Base-by-base conservation (phyloP, 2,329 filamentous ascomycete species). In the Phaeoacremonium minimum region DNA sequence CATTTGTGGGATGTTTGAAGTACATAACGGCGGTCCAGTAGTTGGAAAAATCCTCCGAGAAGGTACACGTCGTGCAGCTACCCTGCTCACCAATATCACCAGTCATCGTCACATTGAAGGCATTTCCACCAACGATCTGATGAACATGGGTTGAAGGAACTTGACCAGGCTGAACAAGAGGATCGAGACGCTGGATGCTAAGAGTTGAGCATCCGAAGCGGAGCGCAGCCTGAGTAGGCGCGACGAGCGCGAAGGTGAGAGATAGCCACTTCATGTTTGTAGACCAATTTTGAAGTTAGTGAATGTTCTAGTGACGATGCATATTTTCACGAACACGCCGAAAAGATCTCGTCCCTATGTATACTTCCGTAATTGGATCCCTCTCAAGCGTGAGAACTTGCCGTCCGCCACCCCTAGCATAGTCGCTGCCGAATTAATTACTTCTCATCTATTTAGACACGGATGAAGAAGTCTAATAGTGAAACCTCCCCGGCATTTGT, bases 11-110 rank as follows among this genome's bases (percentile, higher is more conserved):
- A 26, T 32, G 36, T 30, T 43, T 41, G 37, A 52, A 52, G 40
- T 47, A 52, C 40, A 52, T 40, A 30, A 42, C 43, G 8, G 55
- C 55, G 4, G 55, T 58, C 55, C 53, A 56, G 50, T 58, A 57
- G 46, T 60, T 57, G 36, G 43, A 50, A 41, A 55, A 53, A 42
- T 60, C 55, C 41, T 58, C 55, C 3, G 49, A 46, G 45, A 56
- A 57, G 18, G 44, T 53, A 44, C 57, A 60, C 5, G 54, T 56
- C 18, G 56, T 60, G 51, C 56, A 60, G 19, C 50, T 57, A 7
- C 51, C 55, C 29, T 46, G 43, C 37, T 50, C 41, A 42, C 42
- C 43, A 30, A 53, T 41, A 31, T 57, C 55, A 30, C 45, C 46
- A 38, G 44, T 53, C 53, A 48, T 42, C 30, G 40, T 44, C 19